Base-by-base conservation (phyloP, 345 rosid species). In the Hypericum androsaemum region DNA sequence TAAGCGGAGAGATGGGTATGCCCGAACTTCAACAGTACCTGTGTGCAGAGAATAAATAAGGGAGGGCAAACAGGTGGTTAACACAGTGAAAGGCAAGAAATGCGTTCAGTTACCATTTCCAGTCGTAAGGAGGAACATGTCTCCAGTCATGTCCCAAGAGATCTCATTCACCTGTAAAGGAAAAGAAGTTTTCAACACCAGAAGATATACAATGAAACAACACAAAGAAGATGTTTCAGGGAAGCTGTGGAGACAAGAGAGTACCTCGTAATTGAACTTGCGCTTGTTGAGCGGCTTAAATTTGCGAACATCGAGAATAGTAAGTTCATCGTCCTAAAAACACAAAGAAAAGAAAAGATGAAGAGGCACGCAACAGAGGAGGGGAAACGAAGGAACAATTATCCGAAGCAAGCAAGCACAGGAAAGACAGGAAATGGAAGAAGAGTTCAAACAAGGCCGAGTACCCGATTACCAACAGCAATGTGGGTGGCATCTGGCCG, bases 401-500 rank as follows among this genome's bases (percentile, higher is more conserved):
- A n/a, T 9, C 32, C 32, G 57, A 48, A 2, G 52, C 1, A n/a
- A 68, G 55, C 50, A 51, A 15, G 16, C 22, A 46, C 28, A 6
- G 8, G 15, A 17, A 14, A 12, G 50, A 13, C 16, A 14, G 22
- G 15, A n/a, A 10, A 8, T 5, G 12, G 16, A 8, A 44, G 48
- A 10, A n/a, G 16, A 7, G 48, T 44, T 44, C 16, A 44, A 44
- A 44, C 16, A 10, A 41, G 11, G 8, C 4, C 6, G 14, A 73
- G 64, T 85, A 92, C 99, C 94, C 90, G 80, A 69, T 88, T 92
- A 50, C 98, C 98, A 66, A 92, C 90, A 61, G 97, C 98, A 46
- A 85, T 47, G 48, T 88, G 97, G 12, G 94, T 81, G 42, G 95
- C 95, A 37, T 92, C 98, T 63, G 95, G 95, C 75, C 75, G 83